A percentile compares a stretch with the other conserved stretches of the same genome.
Evolutionary conservation across 202 grass and related monocot species (phyloP).

Genomic region (Zizania palustris): DNA sequence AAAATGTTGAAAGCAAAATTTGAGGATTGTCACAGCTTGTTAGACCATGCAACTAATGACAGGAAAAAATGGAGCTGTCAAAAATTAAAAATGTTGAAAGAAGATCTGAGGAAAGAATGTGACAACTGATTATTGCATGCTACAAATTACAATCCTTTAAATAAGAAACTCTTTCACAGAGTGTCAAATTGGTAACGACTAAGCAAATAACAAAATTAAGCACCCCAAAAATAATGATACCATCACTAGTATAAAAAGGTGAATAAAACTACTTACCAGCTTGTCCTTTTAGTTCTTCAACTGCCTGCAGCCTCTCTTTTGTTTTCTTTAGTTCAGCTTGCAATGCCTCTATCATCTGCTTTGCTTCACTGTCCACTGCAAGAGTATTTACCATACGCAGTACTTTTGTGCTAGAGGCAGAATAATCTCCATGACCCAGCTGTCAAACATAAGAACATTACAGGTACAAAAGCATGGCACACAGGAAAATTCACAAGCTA

Average conservation of each 20-base stretch:
- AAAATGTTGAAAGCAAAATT: slow-evolving; percentile 14
- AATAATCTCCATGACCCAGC: slow-evolving; percentile 97
- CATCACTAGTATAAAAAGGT: slow-evolving; percentile 13
- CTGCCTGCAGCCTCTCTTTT: slow-evolving; percentile 77
- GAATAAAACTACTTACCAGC: slow-evolving; percentile 55
- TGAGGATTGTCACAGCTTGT: slow-evolving; percentile 6
- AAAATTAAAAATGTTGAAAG: slow-evolving; percentile 34
- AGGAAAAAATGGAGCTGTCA: not conserved
- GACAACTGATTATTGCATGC: slow-evolving; percentile 11
- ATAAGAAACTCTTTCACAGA: not conserved
- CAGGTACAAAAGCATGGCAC: slow-evolving; percentile 21
- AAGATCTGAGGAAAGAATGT: slow-evolving; percentile 2
- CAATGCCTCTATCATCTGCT: slow-evolving; percentile 93
- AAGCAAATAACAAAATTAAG: slow-evolving; percentile 29
- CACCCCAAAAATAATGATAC: slow-evolving; percentile 18
- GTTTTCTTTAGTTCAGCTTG: slow-evolving; percentile 94
- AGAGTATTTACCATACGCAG: slow-evolving; percentile 95
- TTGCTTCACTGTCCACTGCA: slow-evolving; percentile 88
- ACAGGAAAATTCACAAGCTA: slow-evolving; percentile 15
- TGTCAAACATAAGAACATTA: slow-evolving; percentile 51
- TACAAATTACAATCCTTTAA: slow-evolving; percentile 4
- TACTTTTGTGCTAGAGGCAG: slow-evolving; percentile 87
- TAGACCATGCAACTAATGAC: slow-evolving; percentile 5
- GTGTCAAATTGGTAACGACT: not conserved
- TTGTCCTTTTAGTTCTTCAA: slow-evolving; percentile 98